phyloP scores from a whole-genome alignment of 2,329 filamentous ascomycete genomes.

The Phoma sp. region DNA sequence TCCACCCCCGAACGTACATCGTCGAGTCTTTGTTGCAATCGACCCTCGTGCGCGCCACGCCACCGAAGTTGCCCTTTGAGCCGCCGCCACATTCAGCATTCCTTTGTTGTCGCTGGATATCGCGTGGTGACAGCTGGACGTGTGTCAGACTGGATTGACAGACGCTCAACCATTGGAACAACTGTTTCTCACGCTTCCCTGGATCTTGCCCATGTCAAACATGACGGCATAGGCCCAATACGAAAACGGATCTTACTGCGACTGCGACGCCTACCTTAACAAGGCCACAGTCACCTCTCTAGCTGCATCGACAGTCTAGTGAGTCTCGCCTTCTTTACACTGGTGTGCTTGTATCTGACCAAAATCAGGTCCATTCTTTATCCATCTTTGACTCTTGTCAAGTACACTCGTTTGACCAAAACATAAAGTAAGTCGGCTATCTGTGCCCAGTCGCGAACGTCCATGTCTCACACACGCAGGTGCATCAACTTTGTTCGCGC shows the following conservation, averaged over 20 bases:
- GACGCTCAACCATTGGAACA: conserved; percentile 29
- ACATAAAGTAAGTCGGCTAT: conserved; percentile 44
- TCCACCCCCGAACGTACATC: conserved; percentile 17
- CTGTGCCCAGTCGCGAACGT: not conserved
- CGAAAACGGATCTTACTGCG: conserved; percentile 26
- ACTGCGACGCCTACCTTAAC: conserved; percentile 30
- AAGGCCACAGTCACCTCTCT: conserved; percentile 34
- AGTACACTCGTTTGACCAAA: conserved; percentile 58
- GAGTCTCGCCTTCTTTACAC: conserved; percentile 20
- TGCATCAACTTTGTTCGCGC: conserved; percentile 25
- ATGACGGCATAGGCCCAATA: conserved; percentile 45
- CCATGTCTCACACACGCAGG: conserved; percentile 20
- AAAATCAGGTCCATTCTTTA: conserved; percentile 46
- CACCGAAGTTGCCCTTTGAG: not conserved
- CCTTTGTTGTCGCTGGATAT: conserved; percentile 26
- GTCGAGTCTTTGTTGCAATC: conserved; percentile 16
- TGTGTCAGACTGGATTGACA: conserved; percentile 26
- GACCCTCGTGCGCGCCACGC: conserved; percentile 7
- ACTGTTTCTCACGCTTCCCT: conserved; percentile 23
- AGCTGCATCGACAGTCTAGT: conserved; percentile 48
- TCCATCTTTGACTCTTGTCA: conserved; percentile 51
- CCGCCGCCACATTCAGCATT: conserved; percentile 11
- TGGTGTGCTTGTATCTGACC: conserved; percentile 21
- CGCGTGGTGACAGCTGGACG: conserved; percentile 21
- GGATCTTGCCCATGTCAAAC: conserved; percentile 34